A percentile compares a stretch with the other conserved stretches of the same genome.
These are phyloP conservation scores for Malassezia dermatis DNA, from an alignment of 1,284 basidiomycete species.

Conservation along the genomic window DNA sequence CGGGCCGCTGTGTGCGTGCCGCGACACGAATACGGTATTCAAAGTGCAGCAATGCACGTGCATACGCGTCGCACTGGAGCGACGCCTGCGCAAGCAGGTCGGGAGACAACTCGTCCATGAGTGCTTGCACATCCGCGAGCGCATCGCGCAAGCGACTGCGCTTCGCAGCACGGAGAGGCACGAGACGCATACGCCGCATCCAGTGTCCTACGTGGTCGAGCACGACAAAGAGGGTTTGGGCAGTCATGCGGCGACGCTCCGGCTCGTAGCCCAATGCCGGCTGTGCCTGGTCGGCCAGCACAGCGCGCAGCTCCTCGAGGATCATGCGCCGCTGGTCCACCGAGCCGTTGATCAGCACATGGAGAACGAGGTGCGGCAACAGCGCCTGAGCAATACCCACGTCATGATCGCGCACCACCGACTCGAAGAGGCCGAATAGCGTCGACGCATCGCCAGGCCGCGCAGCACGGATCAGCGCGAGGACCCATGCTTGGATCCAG, in stretches of 20 bases:
- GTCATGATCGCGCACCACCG: slow-evolving; percentile 74
- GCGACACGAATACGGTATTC: slow-evolving; percentile 55
- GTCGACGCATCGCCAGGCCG: slow-evolving; percentile 3
- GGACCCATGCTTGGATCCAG: slow-evolving; percentile 87
- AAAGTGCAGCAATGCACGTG: slow-evolving; percentile 86
- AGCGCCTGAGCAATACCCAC: slow-evolving; percentile 80
- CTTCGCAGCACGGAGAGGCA: slow-evolving; percentile 17
- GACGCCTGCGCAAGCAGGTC: slow-evolving; percentile 86
- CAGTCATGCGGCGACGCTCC: slow-evolving; percentile 36
- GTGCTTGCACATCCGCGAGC: slow-evolving; percentile 57
- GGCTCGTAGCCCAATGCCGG: slow-evolving; percentile 23
- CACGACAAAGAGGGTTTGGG: slow-evolving; percentile 82
- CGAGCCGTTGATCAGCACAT: slow-evolving; percentile 68
- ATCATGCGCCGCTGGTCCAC: slow-evolving; percentile 57
- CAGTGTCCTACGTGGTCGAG: slow-evolving; percentile 91
- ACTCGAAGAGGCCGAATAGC: slow-evolving; percentile 64
- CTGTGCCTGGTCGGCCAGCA: slow-evolving; percentile 74
- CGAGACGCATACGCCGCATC: slow-evolving; percentile 55
- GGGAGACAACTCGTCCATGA: slow-evolving; percentile 72
- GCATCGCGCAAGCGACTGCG: slow-evolving; percentile 25
- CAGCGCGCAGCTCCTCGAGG: slow-evolving; percentile 64
- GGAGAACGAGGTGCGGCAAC: slow-evolving; percentile 81
- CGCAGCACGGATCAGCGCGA: slow-evolving; percentile 61
- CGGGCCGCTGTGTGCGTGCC: slow-evolving; percentile 26
- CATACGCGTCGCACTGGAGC: slow-evolving; percentile 83